phyloP scores from a whole-genome alignment of 176 grass and related monocot species.

The Paspalum notatum region DNA sequence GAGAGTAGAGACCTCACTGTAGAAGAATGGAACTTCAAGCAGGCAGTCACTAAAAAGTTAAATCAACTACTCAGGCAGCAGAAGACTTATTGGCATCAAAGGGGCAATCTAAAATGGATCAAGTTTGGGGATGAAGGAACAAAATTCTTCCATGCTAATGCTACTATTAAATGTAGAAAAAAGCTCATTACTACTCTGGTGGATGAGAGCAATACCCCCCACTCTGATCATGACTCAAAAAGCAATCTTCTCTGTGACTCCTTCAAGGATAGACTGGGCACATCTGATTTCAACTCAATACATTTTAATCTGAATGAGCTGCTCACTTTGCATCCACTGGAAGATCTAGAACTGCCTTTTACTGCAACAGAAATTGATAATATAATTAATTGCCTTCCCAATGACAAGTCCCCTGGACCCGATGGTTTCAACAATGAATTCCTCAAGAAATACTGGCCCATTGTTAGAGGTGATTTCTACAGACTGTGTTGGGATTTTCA shows the following conservation, averaged over 20 bases:
- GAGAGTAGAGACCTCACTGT: not conserved
- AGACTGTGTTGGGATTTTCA: not conserved
- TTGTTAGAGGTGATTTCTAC: not conserved
- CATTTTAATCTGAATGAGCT: not conserved
- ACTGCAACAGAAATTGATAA: not conserved
- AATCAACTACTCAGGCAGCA: not conserved
- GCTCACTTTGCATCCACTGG: not conserved
- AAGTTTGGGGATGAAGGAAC: not conserved
- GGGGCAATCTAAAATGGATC: not conserved
- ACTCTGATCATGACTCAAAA: not conserved
- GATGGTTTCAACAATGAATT: not conserved
- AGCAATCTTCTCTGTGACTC: not conserved
- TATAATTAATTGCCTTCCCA: not conserved
- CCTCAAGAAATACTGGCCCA: not conserved
- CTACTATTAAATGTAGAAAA: no score
- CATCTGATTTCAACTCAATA: not conserved
- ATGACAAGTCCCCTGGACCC: not conserved
- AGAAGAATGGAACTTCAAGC: not conserved
- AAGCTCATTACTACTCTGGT: no score
- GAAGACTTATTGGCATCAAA: not conserved
- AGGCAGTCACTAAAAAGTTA: not conserved
- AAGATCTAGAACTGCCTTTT: not conserved
- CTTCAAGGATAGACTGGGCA: no score
- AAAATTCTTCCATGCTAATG: not conserved
- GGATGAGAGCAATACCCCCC: no score